A percentile compares a stretch with the other conserved stretches of the same genome.
These are phyloP conservation scores for Botryosphaeria agaves DNA, from an alignment of 2,329 filamentous ascomycete species.

Conservation along the genomic window DNA sequence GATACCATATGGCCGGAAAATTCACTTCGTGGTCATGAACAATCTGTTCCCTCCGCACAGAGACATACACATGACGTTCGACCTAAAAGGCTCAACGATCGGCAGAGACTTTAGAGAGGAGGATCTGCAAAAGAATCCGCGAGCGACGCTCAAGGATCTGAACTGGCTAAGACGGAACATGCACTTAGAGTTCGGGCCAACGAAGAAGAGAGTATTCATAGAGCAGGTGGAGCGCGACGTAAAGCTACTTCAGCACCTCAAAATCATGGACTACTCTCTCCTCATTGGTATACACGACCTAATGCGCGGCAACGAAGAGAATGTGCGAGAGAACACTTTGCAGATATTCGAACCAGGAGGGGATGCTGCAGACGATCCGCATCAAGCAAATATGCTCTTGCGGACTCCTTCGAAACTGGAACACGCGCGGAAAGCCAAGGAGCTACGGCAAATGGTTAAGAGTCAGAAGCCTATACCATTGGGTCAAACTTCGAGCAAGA, in stretches of 20 bases:
- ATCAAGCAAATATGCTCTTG: slow-evolving; percentile 49
- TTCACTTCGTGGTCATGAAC: slow-evolving; percentile 99
- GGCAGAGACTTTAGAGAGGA: slow-evolving; percentile 85
- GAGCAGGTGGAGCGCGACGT: slow-evolving; percentile 83
- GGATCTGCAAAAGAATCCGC: slow-evolving; percentile 70
- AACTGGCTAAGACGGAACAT: slow-evolving; percentile 86
- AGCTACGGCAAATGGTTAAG: slow-evolving; percentile 82
- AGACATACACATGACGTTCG: slow-evolving; percentile 94
- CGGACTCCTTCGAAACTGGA: slow-evolving; percentile 89
- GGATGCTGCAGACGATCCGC: slow-evolving; percentile 29
- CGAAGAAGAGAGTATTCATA: slow-evolving; percentile 76
- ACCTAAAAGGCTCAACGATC: slow-evolving; percentile 90
- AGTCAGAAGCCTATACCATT: slow-evolving; percentile 88
- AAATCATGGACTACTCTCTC: slow-evolving; percentile 98
- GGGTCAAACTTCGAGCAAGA: slow-evolving; percentile 61
- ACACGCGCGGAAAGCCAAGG: slow-evolving; percentile 75
- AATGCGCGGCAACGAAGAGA: slow-evolving; percentile 83
- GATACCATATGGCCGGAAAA: slow-evolving; percentile 94
- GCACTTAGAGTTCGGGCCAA: slow-evolving; percentile 72
- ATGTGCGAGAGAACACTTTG: slow-evolving; percentile 73
- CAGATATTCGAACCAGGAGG: slow-evolving; percentile 88
- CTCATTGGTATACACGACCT: slow-evolving; percentile 89
- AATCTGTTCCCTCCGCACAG: slow-evolving; percentile 95
- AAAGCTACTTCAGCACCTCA: slow-evolving; percentile 63
- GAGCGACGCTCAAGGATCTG: slow-evolving; percentile 87